Evolutionary conservation across 768 basidiomycete genomes (phyloP), one percentile per base, ranked within the genome.

Genomic region (Asterophora lycoperdoides): DNA sequence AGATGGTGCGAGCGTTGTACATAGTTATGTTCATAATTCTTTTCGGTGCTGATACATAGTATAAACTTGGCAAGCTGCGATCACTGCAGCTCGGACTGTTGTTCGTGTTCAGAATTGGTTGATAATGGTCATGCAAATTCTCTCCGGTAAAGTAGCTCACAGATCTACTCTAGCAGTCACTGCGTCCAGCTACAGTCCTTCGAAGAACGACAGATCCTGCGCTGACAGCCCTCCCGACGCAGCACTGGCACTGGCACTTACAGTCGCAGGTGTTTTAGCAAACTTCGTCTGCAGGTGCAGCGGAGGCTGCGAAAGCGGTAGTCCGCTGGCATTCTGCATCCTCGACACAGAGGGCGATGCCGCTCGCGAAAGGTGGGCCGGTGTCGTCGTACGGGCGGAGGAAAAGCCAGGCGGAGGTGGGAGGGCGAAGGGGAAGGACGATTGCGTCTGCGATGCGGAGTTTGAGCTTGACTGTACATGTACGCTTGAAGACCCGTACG

Each of bases 121-220:
- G n/a, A n/a, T n/a, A n/a, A 23, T 23, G 23, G 23, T 23, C 23
- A 23, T 23, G 23, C 6, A 23, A 23, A 23, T 23, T 23, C 23
- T 23, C 6, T 23, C 23, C 23, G 6, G 23, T 23, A 6, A 23
- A 44, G 3, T 13, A 13, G 26, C 39, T 10, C 23, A 26, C 26
- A 40, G 39, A 40, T 40, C 39, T 19, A 23, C 20, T 26, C 39
- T 11, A 26, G 20, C 39, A 13, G 4, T 23, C 10, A 13, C 20
- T 1, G 2, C 2, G 23, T 13, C 5, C 39, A 7, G 5, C 39
- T 56, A 88, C 28, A 86, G 59, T 30, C 87, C 85, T 66, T 93
- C 90, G 62, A 93, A 93, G 64, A 93, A 93, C 14, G 84, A 89
- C 44, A 92, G 63, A 74, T 92, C 91, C 66, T 89, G 86, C 2